A percentile compares a stretch with the other conserved stretches of the same genome.
Conservation (phyloP, 2,329 filamentous ascomycete species). For the Aspergillus hortae region DNA sequence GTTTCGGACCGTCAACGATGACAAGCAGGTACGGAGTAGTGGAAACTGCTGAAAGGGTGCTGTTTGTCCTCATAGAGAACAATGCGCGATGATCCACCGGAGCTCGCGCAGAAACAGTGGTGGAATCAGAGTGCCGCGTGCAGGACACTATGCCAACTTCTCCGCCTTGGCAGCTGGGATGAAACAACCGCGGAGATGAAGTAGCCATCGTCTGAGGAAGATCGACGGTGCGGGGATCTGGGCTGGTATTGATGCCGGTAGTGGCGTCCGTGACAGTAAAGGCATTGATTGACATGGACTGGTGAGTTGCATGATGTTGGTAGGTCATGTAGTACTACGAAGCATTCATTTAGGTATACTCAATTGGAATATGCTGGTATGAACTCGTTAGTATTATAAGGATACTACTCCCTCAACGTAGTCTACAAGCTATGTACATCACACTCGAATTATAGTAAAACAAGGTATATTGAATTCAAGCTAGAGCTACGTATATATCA, state of each 20-base stretch:
- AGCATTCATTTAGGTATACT: background rate
- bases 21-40: background rate
- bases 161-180: slow-evolving; percentile 5
- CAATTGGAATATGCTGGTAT: background rate
- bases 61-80: background rate
- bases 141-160: background rate
- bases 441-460: no score
- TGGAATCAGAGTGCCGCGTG: background rate
- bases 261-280: background rate
- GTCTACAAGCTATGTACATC: no score
- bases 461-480: background rate
- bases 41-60: no score
- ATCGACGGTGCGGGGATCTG: background rate
- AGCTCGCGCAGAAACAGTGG: background rate
- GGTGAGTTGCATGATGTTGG: background rate
- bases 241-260: background rate
- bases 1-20: background rate
- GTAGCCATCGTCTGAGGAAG: background rate
- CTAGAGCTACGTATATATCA: background rate
- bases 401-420: no score
- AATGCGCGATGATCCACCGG: background rate
- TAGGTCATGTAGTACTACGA: no score
- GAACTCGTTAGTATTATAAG: background rate
- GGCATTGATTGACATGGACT: background rate
- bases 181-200: slow-evolving; percentile 18